Evolutionary conservation across 2,329 filamentous ascomycete genomes (phyloP).

Genomic region (Dissoconium aciculare): DNA sequence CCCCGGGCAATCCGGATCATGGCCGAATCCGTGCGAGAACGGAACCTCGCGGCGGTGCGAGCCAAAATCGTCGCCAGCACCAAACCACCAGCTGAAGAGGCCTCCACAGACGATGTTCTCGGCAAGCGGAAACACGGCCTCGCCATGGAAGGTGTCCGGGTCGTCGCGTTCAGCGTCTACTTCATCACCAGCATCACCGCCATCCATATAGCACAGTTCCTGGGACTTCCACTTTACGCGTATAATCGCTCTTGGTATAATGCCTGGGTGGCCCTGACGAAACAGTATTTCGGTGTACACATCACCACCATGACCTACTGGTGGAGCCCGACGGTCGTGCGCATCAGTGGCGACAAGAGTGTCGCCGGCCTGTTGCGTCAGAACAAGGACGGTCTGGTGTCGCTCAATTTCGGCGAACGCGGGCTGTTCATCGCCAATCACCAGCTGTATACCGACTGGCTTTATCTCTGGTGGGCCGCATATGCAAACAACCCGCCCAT

Average conservation of each 20-base stretch:
- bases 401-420: conserved; percentile 66
- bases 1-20: not conserved
- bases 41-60: not conserved
- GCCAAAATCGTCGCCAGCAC: conserved; percentile 1
- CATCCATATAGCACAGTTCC: conserved; percentile 50
- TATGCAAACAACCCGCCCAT: conserved; percentile 52
- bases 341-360: conserved; percentile 68
- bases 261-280: conserved; percentile 74
- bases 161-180: conserved; percentile 31
- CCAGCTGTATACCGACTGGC: conserved; percentile 62
- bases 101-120: not conserved
- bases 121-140: conserved; percentile 29
- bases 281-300: conserved; percentile 64
- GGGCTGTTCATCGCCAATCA: conserved; percentile 76
- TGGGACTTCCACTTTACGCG: conserved; percentile 60
- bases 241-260: conserved; percentile 63
- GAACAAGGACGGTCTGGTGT: conserved; percentile 52
- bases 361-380: conserved; percentile 59
- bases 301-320: conserved; percentile 68
- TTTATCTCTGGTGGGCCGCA: conserved; percentile 86
- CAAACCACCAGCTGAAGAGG: conserved; percentile 2
- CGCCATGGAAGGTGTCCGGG: conserved; percentile 29
- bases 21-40: conserved; percentile 5
- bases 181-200: conserved; percentile 30
- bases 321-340: conserved; percentile 67